Base-by-base conservation (phyloP, 768 basidiomycete species). In the Crassisporium funariophilum region DNA sequence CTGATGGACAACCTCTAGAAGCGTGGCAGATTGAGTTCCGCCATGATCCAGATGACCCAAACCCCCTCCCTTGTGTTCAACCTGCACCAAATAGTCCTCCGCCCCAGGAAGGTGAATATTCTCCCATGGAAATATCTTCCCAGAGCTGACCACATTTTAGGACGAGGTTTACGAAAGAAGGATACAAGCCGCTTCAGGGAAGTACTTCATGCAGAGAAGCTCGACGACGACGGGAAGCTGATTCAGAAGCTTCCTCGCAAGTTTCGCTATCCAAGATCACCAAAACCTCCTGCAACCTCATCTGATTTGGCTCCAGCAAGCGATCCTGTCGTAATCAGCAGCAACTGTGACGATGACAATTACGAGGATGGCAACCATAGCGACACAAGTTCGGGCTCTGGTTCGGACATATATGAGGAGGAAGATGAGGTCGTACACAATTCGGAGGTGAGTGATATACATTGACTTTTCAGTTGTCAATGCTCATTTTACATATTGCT, bases 1-100 rank as follows among this genome's bases (percentile, higher is more conserved):
- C 50, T 4, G 45, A 51, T 22, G 50, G 50, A 7, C 11, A 35
- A 25, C 38, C 47, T 4, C 45, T 51, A 6, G 43, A 44, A 4
- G 45, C 50, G 8, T 39, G 36, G 19, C 13, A 47, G 15, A 51
- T 51, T 34, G 29, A 19, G 21, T 51, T 45, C 19, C 21, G 16
- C 7, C 13, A 51, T 17, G 44, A 51, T 20, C 45, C 45, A 4
- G 39, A 46, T 29, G 50, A 51, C 36, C 15, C 17, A 12, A 34
- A 22, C 4, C 44, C 44, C 11, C 22, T 40, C 10, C 50, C 50
- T 37, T 29, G 21, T 35, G 17, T 35, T 27, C n/a, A n/a, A n/a
- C n/a, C n/a, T n/a, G n/a, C n/a, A n/a, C n/a, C n/a, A n/a, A n/a
- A n/a, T n/a, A n/a, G n/a, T n/a, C n/a, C n/a, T n/a, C n/a, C n/a